Evolutionary conservation across 768 basidiomycete genomes (phyloP).

Genomic region (Kwoniella europaea): DNA sequence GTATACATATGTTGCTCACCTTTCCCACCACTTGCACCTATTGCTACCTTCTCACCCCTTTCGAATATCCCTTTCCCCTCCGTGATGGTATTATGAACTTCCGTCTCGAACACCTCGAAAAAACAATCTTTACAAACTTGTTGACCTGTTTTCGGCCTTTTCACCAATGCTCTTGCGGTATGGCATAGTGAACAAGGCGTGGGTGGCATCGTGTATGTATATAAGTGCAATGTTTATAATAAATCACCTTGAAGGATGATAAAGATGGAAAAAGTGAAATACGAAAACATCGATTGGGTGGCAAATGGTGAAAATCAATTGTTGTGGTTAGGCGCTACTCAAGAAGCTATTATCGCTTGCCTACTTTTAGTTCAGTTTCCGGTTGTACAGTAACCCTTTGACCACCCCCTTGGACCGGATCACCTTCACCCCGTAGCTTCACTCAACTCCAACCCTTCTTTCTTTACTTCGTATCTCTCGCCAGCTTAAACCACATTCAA

Average conservation of each 20-base stretch:
- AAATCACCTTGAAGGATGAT: background rate
- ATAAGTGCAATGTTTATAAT: background rate
- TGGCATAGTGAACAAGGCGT: slow-evolving; percentile 77
- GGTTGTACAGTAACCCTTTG: background rate
- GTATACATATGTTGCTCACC: slow-evolving; percentile 62
- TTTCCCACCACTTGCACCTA: slow-evolving; percentile 98
- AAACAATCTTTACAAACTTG: slow-evolving; percentile 91
- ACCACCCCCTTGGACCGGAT: background rate
- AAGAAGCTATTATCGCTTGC: background rate
- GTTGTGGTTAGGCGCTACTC: background rate
- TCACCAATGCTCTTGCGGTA: slow-evolving; percentile 80
- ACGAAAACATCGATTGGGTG: slow-evolving; percentile 6
- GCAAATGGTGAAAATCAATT: background rate
- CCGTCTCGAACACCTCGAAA: slow-evolving; percentile 96
- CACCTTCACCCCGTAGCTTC: background rate
- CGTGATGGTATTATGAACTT: slow-evolving; percentile 93
- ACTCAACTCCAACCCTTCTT: background rate
- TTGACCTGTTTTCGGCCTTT: slow-evolving; percentile 94
- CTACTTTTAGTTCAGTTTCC: background rate
- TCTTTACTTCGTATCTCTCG: background rate
- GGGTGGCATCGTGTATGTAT: slow-evolving; percentile 70
- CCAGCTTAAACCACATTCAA: background rate
- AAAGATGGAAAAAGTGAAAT: background rate
- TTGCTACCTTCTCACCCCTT: slow-evolving; percentile 88
- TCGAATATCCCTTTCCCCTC: slow-evolving; percentile 77